Evolutionary conservation across 495 filamentous ascomycete species (phyloP), one percentile per base, ranked within the genome.

Genomic region (Penicillium antarcticum): DNA sequence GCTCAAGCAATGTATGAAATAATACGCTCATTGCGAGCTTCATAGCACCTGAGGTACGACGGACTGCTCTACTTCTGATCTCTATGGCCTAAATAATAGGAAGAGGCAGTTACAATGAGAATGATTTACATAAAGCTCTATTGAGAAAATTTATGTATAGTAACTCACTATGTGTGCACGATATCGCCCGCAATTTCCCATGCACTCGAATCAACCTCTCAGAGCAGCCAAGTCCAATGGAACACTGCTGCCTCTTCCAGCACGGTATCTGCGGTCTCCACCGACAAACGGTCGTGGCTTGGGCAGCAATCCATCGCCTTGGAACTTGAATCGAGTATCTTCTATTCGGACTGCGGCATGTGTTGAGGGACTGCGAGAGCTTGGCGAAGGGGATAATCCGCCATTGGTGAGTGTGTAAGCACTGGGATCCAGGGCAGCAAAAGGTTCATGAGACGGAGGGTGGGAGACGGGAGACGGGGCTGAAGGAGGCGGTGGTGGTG

Each of bases 181-280:
- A 58, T 57, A 58, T 57, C 55, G 57, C 56, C 59, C 42, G 55
- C 60, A 65, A 58, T 58, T 21, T 58, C 51, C 53, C 29, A 57
- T 54, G 53, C 55, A 53, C 47, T 50, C 39, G 8, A 29, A 42
- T 61, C 53, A 75, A 19, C 64, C 66, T 44, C 61, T 61, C 53
- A 73, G 61, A 39, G 67, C 62, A 51, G 75, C 80, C 63, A 98
- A 70, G 74, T 98, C 89, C 61, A 97, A 77, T 35, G 94, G 94
- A 35, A 98, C 91, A 74, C 88, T 96, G 70, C 90, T 96, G 18
- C 89, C 92, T 63, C 92, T 80, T 8, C 94, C 94, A 21, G 92
- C 94, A 35, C 92, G 78, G 70, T 98, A 98, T 58, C 82, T 80
- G 62, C 88, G 89, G 31, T 73, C 67, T 24, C 76, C 83, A 3